Percentiles rank a stretch among this genome's conserved stretches.
Evolutionary conservation across 352 stramenopile species (phyloP).

Genomic region (Globisporangium perplexum): DNA sequence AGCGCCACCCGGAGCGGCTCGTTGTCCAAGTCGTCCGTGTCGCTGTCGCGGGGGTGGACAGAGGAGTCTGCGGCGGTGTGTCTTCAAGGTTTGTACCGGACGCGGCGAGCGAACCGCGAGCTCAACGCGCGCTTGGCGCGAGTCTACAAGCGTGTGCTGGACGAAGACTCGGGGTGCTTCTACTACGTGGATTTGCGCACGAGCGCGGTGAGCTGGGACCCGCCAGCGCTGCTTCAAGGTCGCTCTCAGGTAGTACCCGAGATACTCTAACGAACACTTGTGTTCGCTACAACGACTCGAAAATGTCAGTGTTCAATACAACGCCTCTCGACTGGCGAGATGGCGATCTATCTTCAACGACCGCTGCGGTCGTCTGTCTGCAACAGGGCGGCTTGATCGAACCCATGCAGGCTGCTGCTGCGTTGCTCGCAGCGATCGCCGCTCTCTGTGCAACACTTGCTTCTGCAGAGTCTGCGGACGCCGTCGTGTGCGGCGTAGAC

Average conservation of each 20-base stretch:
- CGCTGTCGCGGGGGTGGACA: conserved; percentile 40
- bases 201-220: conserved; percentile 56
- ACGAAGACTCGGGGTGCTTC: conserved; percentile 35
- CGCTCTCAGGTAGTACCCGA: too few species aligned
- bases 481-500: conserved; percentile 34
- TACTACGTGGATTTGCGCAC: conserved; percentile 80
- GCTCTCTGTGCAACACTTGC: background rate
- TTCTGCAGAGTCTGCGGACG: background rate
- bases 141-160: conserved; percentile 54
- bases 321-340: too few species aligned
- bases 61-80: conserved; percentile 34
- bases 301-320: too few species aligned
- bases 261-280: too few species aligned
- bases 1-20: background rate
- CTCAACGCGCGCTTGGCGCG: conserved; percentile 28
- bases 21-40: background rate
- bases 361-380: too few species aligned
- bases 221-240: conserved; percentile 22
- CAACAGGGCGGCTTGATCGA: too few species aligned
- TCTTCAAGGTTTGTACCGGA: conserved; percentile 57
- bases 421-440: background rate
- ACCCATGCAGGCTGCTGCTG: conserved; percentile 1
- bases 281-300: background rate
- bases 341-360: too few species aligned
- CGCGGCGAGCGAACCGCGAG: conserved; percentile 33